phyloP scores from a whole-genome alignment of 2,329 filamentous ascomycete species.

The Aspergillus piperis region DNA sequence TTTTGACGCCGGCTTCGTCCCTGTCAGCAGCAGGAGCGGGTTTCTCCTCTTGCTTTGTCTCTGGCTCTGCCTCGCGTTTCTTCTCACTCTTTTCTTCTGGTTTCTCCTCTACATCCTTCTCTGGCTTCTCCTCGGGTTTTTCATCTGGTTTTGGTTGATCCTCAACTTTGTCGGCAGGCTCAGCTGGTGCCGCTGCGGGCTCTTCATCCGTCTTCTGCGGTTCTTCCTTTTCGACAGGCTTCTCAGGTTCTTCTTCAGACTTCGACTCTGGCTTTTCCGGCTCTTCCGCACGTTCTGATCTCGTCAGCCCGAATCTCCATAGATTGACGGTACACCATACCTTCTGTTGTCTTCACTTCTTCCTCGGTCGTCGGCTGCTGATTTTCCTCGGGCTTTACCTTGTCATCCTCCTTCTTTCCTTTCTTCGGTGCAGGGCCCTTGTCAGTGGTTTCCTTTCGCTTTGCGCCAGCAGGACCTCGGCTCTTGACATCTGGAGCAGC shows the following conservation, averaged over 20 bases:
- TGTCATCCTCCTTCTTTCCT: conserved; percentile 36
- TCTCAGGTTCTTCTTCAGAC: conserved; percentile 1
- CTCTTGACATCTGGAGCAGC: conserved; percentile 33
- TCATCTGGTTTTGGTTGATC: neutral
- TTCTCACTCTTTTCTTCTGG: conserved; percentile 13
- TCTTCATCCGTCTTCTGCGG: conserved; percentile 15
- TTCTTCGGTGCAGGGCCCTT: conserved; percentile 38
- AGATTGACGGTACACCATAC: neutral
- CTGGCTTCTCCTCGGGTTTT: conserved; percentile 6
- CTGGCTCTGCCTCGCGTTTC: conserved; percentile 18
- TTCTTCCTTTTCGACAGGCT: conserved; percentile 21
- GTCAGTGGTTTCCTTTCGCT: conserved; percentile 40
- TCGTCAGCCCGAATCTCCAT: neutral
- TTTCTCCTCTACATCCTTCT: conserved; percentile 8
- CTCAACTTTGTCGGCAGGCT: conserved; percentile 1
- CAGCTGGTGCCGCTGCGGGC: conserved; percentile 1
- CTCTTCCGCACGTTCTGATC: neutral
- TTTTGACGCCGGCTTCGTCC: conserved; percentile 47
- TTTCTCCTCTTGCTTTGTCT: conserved; percentile 14
- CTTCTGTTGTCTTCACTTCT: conserved; percentile 13
- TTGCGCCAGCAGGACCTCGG: conserved; percentile 33
- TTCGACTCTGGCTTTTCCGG: conserved; percentile 8
- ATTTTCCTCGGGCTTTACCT: conserved; percentile 12
- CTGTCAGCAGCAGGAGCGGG: conserved; percentile 15
- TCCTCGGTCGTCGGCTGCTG: conserved; percentile 15